phyloP scores from a whole-genome alignment of 176 grass and related monocot genomes.

The Pontederia crassipes region DNA sequence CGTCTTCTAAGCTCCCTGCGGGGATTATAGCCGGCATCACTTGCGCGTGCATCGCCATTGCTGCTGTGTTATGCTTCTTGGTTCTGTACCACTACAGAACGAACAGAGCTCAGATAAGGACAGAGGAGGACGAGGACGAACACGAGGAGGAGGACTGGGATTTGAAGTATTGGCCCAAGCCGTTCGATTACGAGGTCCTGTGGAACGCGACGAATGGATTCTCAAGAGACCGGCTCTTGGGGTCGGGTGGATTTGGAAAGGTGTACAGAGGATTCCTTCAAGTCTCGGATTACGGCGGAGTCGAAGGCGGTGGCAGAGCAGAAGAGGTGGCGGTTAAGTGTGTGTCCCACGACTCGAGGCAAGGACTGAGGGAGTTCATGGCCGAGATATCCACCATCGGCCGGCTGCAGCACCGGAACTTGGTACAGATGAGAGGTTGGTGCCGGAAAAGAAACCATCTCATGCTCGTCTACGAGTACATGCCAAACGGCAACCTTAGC shows the following conservation, averaged over 20 bases:
- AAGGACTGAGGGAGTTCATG: conserved; percentile 37
- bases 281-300: background rate
- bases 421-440: conserved; percentile 38
- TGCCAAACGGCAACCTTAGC: conserved; percentile 39
- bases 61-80: background rate
- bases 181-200: conserved; percentile 10
- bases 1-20: background rate
- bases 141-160: conserved; percentile 1
- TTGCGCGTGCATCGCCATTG: background rate
- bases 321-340: conserved; percentile 35
- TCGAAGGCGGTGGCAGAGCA: background rate
- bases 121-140: background rate
- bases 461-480: conserved; percentile 40
- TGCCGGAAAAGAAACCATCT: conserved; percentile 35
- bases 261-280: conserved; percentile 7
- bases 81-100: conserved; percentile 4
- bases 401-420: conserved; percentile 34
- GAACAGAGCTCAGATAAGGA: background rate
- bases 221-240: background rate
- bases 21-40: background rate
- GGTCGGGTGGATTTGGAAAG: conserved; percentile 4
- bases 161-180: conserved; percentile 4
- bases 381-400: conserved; percentile 37
- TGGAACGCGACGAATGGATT: conserved; percentile 4
- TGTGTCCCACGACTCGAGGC: conserved; percentile 32